These are phyloP conservation scores for Metschnikowia santaceciliae DNA, from an alignment of 805 yeast genomes.

Conservation along the genomic window DNA sequence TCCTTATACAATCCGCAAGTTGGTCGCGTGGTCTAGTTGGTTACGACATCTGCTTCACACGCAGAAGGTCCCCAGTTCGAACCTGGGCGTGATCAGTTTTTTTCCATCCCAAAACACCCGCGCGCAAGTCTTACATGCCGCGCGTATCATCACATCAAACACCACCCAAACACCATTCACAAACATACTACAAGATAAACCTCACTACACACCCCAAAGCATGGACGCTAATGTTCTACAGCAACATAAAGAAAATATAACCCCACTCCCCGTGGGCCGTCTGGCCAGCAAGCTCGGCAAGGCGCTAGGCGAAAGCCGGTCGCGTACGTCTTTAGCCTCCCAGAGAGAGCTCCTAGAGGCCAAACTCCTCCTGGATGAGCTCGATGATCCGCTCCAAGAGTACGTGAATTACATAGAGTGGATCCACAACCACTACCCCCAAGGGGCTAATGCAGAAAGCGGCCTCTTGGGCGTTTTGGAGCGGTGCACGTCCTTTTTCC, in stretches of 20 bases:
- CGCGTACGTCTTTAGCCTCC: conserved; percentile 3
- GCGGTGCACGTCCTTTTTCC: conserved; percentile 64
- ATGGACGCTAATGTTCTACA: conserved; percentile 26
- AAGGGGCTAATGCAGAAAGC: conserved; percentile 57
- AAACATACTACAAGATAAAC: too few relatives aligned
- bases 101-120: neutral
- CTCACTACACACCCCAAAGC: neutral
- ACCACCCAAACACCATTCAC: neutral
- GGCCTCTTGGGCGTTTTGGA: conserved; percentile 66
- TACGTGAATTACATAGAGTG: conserved; percentile 74
- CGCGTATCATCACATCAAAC: neutral
- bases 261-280: conserved; percentile 63
- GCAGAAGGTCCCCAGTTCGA: conserved; percentile 24
- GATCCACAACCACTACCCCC: conserved; percentile 60
- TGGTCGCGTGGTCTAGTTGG: conserved; percentile 22
- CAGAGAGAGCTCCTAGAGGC: conserved; percentile 38
- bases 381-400: conserved; percentile 81
- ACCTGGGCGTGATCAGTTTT: conserved; percentile 21
- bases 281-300: conserved; percentile 56
- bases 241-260: conserved; percentile 70
- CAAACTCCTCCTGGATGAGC: conserved; percentile 37
- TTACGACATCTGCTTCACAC: conserved; percentile 22
- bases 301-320: conserved; percentile 26
- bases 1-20: too few relatives aligned
- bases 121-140: neutral